Base-by-base conservation (phyloP, 2,329 filamentous ascomycete species). In the Hawksworthiomyces lignivorus region DNA sequence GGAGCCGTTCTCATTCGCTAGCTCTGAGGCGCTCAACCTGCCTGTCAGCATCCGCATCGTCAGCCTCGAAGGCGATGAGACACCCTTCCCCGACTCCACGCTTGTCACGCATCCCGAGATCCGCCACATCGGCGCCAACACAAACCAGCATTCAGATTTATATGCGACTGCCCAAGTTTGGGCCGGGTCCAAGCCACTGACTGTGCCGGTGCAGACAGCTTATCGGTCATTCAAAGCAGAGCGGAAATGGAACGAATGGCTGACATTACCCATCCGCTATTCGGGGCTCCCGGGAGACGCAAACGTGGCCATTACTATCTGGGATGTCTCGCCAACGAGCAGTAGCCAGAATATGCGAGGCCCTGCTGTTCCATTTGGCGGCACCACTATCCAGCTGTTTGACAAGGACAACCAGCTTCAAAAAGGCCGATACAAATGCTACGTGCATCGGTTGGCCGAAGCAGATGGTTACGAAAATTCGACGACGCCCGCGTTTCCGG, bases 1-100 rank as follows among this genome's bases (percentile, higher is more conserved):
- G 87, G 92, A 98, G 65, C 84, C 89, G 39, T 96, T 95, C 64
- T 94, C 89, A 22, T 97, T 97, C 68, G 89, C 87, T 52, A 87
- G 82, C 57, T 95, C 92, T 46, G 84, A 87, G 51, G 80, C 86
- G 62, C 73, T 97, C 53, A 75, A 87, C 53, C 77, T 89, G 50
- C 79, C 84, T 17, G 71, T 83, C 52, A 78, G 70, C 64, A 69
- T 83, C 54, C 75, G 77, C 61, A 80, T 84, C 62, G 80, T 82
- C 56, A 80, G 78, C 49, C 72, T 90, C 39, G 87, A 92, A 61
- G 87, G 87, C 40, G 80, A 83, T 52, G 84, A 89, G 62, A 80
- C 79, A 50, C 77, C 82, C 4, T 71, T 87, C 38, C 77, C 81
- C 3, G 84, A 80, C 54, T 95, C 90, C 2, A 84, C 81, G 1